Percentiles rank a stretch among this genome's conserved stretches.
phyloP scores from a whole-genome alignment of 129 eudicot genomes.

The Flaveria ramosissima region DNA sequence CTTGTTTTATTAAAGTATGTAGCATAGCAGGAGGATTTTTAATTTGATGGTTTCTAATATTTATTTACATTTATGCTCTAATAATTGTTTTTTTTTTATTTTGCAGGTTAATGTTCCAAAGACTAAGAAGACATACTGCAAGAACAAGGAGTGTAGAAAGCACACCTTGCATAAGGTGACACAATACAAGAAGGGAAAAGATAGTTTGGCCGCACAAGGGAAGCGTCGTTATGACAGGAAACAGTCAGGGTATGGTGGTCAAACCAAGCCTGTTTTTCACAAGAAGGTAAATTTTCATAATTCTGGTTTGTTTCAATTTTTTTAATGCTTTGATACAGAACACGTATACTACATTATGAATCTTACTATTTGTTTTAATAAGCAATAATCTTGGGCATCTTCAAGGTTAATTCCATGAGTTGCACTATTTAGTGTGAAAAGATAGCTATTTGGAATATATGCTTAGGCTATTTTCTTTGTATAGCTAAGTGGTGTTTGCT shows the following conservation, averaged over 20 bases:
- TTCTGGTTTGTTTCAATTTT: neutral
- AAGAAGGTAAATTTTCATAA: constrained; percentile 31
- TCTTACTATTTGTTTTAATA: too few relatives aligned
- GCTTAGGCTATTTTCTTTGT: too few relatives aligned
- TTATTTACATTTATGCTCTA: neutral
- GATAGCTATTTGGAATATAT: too few relatives aligned
- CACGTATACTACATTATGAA: too few relatives aligned
- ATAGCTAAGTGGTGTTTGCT: too few relatives aligned
- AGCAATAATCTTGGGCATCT: too few relatives aligned
- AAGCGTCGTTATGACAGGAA: constrained; percentile 53
- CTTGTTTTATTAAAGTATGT: neutral
- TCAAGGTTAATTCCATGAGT: too few relatives aligned
- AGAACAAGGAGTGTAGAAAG: constrained; percentile 48
- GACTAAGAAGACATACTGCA: constrained; percentile 50
- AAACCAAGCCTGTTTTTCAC: constrained; percentile 51
- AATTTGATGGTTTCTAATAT: neutral
- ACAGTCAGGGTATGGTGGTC: constrained; percentile 53
- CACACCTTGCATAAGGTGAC: constrained; percentile 50
- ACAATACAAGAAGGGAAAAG: constrained; percentile 50
- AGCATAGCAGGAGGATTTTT: neutral
- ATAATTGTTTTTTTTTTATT: neutral
- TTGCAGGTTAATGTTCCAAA: constrained; percentile 45
- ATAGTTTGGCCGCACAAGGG: constrained; percentile 49
- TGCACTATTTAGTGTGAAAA: too few relatives aligned
- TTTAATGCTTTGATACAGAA: too few relatives aligned